A percentile compares a stretch with the other conserved stretches of the same genome.
Conservation (phyloP, 2,329 filamentous ascomycete species). For the Aspergillus amoenus region DNA sequence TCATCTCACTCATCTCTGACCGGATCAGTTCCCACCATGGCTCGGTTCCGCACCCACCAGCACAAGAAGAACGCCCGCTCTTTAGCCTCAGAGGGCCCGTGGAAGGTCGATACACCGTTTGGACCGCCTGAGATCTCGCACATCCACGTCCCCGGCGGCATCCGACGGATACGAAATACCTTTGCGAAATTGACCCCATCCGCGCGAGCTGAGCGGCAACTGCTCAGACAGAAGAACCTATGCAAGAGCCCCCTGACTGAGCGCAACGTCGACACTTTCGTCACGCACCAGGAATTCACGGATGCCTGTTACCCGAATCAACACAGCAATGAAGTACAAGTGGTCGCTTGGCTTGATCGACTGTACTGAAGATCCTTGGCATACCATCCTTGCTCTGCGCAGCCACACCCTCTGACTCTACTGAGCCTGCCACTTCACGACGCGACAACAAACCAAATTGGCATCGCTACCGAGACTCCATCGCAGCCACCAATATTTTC, state of each 20-base stretch:
- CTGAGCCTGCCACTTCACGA: background rate
- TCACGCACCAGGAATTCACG: conserved; percentile 32
- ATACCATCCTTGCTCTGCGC: background rate
- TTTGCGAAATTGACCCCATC: conserved; percentile 35
- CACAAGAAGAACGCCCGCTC: conserved; percentile 26
- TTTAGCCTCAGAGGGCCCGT: conserved; percentile 27
- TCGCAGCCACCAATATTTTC: conserved; percentile 12
- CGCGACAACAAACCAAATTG: background rate
- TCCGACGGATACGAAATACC: conserved; percentile 36
- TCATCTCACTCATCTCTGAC: conserved; percentile 10
- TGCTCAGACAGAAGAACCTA: conserved; percentile 36
- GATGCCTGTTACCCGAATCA: conserved; percentile 61
- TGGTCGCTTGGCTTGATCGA: conserved; percentile 74
- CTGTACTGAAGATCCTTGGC: conserved; percentile 56
- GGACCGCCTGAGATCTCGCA: conserved; percentile 31
- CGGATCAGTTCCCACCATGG: conserved; percentile 7
- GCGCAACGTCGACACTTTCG: conserved; percentile 37
- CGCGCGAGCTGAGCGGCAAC: conserved; percentile 34
- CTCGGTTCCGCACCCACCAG: conserved; percentile 19
- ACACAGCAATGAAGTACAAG: conserved; percentile 60
- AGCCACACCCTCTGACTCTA: background rate
- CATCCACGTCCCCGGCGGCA: conserved; percentile 28
- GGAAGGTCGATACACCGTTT: conserved; percentile 33
- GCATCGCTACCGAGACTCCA: conserved; percentile 7
- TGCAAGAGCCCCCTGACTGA: conserved; percentile 36